These are phyloP conservation scores for Sphaerobolus stellatus DNA, from an alignment of 1,284 basidiomycete genomes.

Conservation along the genomic window DNA sequence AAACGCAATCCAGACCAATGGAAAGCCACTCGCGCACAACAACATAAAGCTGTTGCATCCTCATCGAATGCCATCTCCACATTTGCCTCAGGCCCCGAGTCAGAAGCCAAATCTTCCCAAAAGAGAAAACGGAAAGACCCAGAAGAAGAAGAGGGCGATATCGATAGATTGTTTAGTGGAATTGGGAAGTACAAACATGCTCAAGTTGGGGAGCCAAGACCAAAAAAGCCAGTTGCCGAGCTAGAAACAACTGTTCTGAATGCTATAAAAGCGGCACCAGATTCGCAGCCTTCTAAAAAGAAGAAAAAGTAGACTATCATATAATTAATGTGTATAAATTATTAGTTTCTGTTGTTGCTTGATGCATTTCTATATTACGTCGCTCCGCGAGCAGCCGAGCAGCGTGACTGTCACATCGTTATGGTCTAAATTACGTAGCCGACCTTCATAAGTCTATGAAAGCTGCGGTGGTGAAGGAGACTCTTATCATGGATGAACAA, in stretches of 20 bases:
- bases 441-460: too few relatives aligned
- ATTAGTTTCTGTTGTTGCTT: too few relatives aligned
- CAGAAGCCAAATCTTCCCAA: not conserved
- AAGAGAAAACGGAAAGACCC: constrained; percentile 21
- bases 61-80: constrained; percentile 2
- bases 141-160: constrained; percentile 45
- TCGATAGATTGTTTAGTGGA: constrained; percentile 66
- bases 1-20: constrained; percentile 80
- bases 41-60: constrained; percentile 5
- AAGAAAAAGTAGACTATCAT: constrained; percentile 8
- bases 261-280: constrained; percentile 10
- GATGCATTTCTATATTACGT: too few relatives aligned
- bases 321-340: too few relatives aligned
- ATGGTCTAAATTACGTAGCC: too few relatives aligned
- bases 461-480: too few relatives aligned
- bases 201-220: constrained; percentile 38
- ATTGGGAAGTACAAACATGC: constrained; percentile 57
- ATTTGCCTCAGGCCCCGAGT: not conserved
- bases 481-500: too few relatives aligned
- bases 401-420: too few relatives aligned
- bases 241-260: constrained; percentile 1
- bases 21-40: constrained; percentile 57
- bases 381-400: too few relatives aligned
- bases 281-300: not conserved
- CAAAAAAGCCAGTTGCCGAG: not conserved